Base-by-base conservation (phyloP, 148 eudicot species). In the Chenopodium album region DNA sequence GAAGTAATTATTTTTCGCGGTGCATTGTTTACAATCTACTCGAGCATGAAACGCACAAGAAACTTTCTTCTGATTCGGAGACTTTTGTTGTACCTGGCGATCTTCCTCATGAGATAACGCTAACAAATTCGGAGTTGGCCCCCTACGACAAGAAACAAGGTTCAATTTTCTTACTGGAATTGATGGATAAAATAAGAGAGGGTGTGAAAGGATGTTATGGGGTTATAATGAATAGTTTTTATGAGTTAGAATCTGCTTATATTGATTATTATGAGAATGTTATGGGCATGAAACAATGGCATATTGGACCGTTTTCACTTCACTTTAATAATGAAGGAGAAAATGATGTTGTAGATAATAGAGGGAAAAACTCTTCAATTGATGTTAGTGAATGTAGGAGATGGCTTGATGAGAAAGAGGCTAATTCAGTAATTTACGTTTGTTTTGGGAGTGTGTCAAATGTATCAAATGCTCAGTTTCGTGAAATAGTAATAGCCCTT, bases 221-320 rank as follows among this genome's bases (percentile, higher is more conserved):
- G 54, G 66, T 83, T 7, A 73, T 85, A 11, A 73, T 88, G 71
- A 88, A 88, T 46, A 81, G 83, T 79, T 85, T 88, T 56, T 81
- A 71, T 16, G 85, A 83, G 79, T 71, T 88, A 23, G 85, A 88
- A 77, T 37, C 85, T 3, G 80, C 44, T 34, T 86, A 86, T 52
- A 69, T 23, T 7, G 84, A 84, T 69, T 47, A 83, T 16, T 81
- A 79, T 63, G 68, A 14, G 22, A 56, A 17, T 56, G 29, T 64
- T 8, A 22, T 23, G 26, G 28, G 31, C 9, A 64, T 64, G 68
- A 64, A 64, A n/a, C 28, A 64, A 0, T 64, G 68, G 68, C 68
- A 64, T 64, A 26, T 64, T n/a, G 68, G 68, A 64, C 68, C 68
- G 3, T 64, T 23, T 64, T 64, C 29, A 0, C 68, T 64, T 17